Evolutionary conservation across 768 basidiomycete genomes (phyloP).

Genomic region (Coprinopsis marcescibilis): DNA sequence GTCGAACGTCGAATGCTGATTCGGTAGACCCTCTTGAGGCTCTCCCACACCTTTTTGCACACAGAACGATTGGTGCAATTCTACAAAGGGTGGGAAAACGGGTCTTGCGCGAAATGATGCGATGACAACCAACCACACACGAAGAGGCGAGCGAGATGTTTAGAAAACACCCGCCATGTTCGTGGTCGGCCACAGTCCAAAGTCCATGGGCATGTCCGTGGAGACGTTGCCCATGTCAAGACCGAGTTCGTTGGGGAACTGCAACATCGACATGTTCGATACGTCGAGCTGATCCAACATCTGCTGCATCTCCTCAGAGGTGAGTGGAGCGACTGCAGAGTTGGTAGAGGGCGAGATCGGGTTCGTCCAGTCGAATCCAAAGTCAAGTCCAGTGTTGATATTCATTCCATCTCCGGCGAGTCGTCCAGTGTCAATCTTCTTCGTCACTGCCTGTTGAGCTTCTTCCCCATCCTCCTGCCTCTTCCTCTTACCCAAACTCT

Average conservation of each 20-base stretch:
- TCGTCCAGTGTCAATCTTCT: conserved; percentile 9
- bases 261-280: conserved; percentile 8
- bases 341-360: conserved; percentile 13
- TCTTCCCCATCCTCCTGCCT: conserved; percentile 12
- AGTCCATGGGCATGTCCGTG: background rate
- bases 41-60: background rate
- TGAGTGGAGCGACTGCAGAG: conserved; percentile 13
- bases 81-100: background rate
- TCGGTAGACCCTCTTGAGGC: background rate
- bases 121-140: background rate
- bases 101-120: too few relatives aligned
- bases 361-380: conserved; percentile 14
- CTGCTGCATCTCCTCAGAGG: conserved; percentile 18
- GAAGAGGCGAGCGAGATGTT: background rate
- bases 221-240: conserved; percentile 8
- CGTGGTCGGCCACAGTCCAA: background rate
- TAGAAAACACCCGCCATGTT: background rate
- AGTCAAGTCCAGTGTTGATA: conserved; percentile 3
- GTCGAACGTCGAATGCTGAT: background rate
- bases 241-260: conserved; percentile 12
- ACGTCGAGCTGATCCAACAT: conserved; percentile 15
- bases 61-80: background rate
- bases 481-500: conserved; percentile 8
- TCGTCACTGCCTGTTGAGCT: conserved; percentile 3
- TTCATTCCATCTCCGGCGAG: conserved; percentile 4